These are phyloP conservation scores for Cercospora zeina DNA, from an alignment of 2,329 filamentous ascomycete species.

Conservation along the genomic window DNA sequence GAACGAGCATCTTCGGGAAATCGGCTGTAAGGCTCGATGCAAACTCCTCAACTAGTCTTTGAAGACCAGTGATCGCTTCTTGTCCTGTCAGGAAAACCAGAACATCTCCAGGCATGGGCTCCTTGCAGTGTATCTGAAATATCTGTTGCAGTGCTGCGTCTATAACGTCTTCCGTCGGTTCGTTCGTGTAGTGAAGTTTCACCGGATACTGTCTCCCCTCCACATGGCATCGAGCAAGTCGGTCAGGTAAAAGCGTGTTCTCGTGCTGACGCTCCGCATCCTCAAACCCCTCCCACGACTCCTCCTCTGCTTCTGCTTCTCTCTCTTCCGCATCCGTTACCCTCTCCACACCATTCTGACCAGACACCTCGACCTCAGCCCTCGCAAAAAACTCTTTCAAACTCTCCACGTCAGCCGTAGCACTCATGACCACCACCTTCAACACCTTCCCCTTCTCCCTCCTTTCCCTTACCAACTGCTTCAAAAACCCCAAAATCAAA, in stretches of 20 bases:
- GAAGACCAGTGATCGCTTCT: slow-evolving; percentile 82
- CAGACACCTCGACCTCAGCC: neutral
- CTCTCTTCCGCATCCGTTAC: neutral
- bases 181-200: slow-evolving; percentile 69
- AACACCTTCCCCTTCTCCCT: slow-evolving; percentile 65
- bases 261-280: slow-evolving; percentile 29
- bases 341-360: neutral
- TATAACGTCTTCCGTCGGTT: slow-evolving; percentile 76
- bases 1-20: slow-evolving; percentile 56
- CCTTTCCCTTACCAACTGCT: slow-evolving; percentile 67
- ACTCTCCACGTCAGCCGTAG: slow-evolving; percentile 82
- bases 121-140: slow-evolving; percentile 81
- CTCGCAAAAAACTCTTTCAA: slow-evolving; percentile 71
- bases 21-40: slow-evolving; percentile 63
- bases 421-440: slow-evolving; percentile 95
- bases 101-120: slow-evolving; percentile 85
- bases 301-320: slow-evolving; percentile 13
- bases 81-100: slow-evolving; percentile 90
- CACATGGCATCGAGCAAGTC: slow-evolving; percentile 58
- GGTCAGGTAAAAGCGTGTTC: neutral
- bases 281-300: slow-evolving; percentile 30
- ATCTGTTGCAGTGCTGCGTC: slow-evolving; percentile 79
- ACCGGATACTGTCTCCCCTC: slow-evolving; percentile 88
- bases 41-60: slow-evolving; percentile 78
- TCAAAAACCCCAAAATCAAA: slow-evolving; percentile 82